Base-by-base conservation (phyloP, 2,329 filamentous ascomycete genomes). In the Periconia digitata region DNA sequence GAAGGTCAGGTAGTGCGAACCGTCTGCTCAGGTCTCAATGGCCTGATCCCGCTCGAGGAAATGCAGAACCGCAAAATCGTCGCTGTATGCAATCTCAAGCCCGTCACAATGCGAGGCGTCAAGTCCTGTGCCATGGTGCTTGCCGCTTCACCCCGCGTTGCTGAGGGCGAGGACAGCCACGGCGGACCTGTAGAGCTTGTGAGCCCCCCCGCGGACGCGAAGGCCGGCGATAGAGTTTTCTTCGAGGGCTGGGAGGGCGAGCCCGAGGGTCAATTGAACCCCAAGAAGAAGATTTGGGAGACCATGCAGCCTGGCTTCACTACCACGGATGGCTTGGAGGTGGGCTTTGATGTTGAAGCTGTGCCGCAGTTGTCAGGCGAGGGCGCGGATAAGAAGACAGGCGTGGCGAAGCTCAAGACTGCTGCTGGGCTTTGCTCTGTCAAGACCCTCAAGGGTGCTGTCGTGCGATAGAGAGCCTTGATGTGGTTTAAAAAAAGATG, bases 241-340 rank as follows among this genome's bases (percentile, higher is more conserved):
- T 99, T 99, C 69, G 89, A 97, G 70, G 94, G 94, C 40, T 99
- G 90, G 86, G 81, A 90, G 72, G 92, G 90, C 50, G 89, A 95
- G 79, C 91, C 94, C 0, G 94, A 99, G 81, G 87, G 86, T 54
- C 84, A 92, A 43, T 81, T 99, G 49, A 99, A 97, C 81, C 94
- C 94, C 49, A 99, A 99, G 86, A 99, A 97, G 85, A 97, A 97
- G 85, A 79, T 97, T 53, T 97, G 92, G 92, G 94, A 99, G 80
- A 90, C 82, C 8, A 90, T 96, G 75, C 92, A 97, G 80, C 91
- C 92, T 1, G 94, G 92, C 0, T 97, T 97, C 76, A 95, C 89
- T 23, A 99, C 92, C 7, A 95, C 87, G 1, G 86, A 87, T 7
- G 74, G 73, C 40, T 79, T 92, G 43, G 88, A 92, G 74, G 92